phyloP scores from a whole-genome alignment of 768 basidiomycete species.

The Clitopilus hobsonii region DNA sequence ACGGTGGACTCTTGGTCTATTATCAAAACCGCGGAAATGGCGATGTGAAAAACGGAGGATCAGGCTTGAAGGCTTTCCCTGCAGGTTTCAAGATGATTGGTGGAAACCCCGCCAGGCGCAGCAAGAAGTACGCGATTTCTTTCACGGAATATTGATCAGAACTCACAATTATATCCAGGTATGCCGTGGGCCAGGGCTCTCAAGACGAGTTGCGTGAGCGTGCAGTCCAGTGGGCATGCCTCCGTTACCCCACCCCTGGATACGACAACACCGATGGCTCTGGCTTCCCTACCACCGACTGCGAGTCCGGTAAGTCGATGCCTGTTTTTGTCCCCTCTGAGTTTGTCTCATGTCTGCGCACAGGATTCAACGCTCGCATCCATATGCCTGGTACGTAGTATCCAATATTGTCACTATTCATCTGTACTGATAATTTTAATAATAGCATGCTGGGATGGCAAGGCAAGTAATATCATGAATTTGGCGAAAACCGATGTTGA shows the following conservation, averaged over 20 bases:
- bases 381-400: constrained; percentile 25
- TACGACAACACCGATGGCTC: constrained; percentile 22
- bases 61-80: constrained; percentile 38
- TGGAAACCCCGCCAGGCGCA: constrained; percentile 32
- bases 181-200: constrained; percentile 23
- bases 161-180: constrained; percentile 20
- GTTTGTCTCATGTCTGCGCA: constrained; percentile 1
- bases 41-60: constrained; percentile 31
- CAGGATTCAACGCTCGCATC: constrained; percentile 31
- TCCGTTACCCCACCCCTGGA: constrained; percentile 28
- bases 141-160: not conserved
- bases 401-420: not conserved
- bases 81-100: constrained; percentile 38
- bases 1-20: constrained; percentile 37
- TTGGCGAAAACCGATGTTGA: too few relatives aligned
- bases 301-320: constrained; percentile 24
- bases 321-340: not conserved
- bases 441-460: constrained; percentile 35
- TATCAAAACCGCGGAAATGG: constrained; percentile 37
- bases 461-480: too few relatives aligned
- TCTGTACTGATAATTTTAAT: too few relatives aligned
- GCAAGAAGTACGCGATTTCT: constrained; percentile 22
- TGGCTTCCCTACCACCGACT: constrained; percentile 39
- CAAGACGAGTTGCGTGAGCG: constrained; percentile 35
- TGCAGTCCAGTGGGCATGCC: constrained; percentile 33